Evolutionary conservation across 208 protist genomes (phyloP), one percentile per base, ranked within the genome.

Genomic region (Sergeia podlipaevii): DNA sequence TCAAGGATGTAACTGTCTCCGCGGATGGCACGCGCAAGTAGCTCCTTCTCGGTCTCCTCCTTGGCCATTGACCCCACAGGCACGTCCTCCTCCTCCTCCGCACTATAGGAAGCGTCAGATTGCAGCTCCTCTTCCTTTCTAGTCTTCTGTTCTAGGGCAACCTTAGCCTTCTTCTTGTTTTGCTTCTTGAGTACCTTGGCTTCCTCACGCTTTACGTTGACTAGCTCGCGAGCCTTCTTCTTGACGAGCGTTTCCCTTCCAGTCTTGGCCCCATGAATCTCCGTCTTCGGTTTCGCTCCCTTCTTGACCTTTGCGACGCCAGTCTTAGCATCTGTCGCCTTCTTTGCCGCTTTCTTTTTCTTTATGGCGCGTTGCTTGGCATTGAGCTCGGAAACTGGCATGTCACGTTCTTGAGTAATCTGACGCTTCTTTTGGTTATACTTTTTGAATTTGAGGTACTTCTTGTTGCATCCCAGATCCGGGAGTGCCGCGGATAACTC

Each of bases 11-110:
- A 21, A 23, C 64, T 65, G 20, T 70, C 70, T 1, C 85, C 85
- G 34, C 67, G 60, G 55, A 91, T 88, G 21, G 68, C 66, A 5
- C 68, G 70, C n/a, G 60, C 54, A 38, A 91, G 57, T 33, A 91
- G 54, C 43, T 51, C 60, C 10, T 65, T 60, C 20, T 86, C 52
- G 17, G 41, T 30, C 18, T 38, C 11, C 28, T 47, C 17, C 39
- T 67, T 69, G 0, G 52, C 20, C 17, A 36, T n/a, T 49, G 26
- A 17, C 29, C 8, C 8, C 15, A 36, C 36, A 8, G 23, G 24
- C 13, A 34, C 8, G 7, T 26, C 7, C 20, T 55, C 29, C 11
- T 26, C 29, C 10, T 10, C 30, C 49, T 55, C 8, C 7, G 6
- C n/a, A 38, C 26, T 13, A 11, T 47, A 26, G 42, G 17, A 47